Conservation (phyloP, 2,329 filamentous ascomycete genomes). For the Ophioceras dolichostomum region DNA sequence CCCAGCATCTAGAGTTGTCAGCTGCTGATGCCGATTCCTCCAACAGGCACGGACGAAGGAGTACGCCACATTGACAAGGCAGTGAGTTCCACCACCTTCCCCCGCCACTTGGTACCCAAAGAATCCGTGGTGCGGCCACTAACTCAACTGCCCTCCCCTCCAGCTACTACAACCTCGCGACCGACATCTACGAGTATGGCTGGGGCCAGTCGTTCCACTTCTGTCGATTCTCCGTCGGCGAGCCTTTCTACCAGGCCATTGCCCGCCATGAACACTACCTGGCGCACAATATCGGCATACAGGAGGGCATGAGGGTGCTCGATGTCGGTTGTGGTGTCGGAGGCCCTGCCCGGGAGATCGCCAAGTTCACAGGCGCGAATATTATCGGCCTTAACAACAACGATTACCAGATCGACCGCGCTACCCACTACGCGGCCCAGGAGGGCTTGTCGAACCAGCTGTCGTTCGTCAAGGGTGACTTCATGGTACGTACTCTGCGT, state of each 20-base stretch:
- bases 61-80: slow-evolving; percentile 86
- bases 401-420: slow-evolving; percentile 95
- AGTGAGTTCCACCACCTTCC: slow-evolving; percentile 43
- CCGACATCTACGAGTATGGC: slow-evolving; percentile 91
- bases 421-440: slow-evolving; percentile 71
- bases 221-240: slow-evolving; percentile 79
- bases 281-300: slow-evolving; percentile 75
- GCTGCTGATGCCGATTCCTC: too few relatives aligned
- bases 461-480: slow-evolving; percentile 86
- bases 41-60: slow-evolving; percentile 64
- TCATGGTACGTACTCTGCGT: slow-evolving; percentile 50
- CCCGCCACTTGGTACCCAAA: background rate
- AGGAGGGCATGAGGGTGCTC: slow-evolving; percentile 77
- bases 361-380: slow-evolving; percentile 85
- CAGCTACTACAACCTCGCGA: slow-evolving; percentile 95
- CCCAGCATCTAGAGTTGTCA: too few relatives aligned
- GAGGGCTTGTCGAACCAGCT: slow-evolving; percentile 72
- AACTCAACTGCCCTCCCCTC: background rate
- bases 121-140: background rate
- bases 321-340: slow-evolving; percentile 97
- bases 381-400: slow-evolving; percentile 96
- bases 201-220: slow-evolving; percentile 98
- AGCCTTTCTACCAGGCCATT: slow-evolving; percentile 83
- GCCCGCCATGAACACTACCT: slow-evolving; percentile 97
- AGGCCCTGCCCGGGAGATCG: slow-evolving; percentile 88